These are phyloP conservation scores for Petunia axillaris DNA, from an alignment of 257 asterid species.

Conservation along the genomic window DNA sequence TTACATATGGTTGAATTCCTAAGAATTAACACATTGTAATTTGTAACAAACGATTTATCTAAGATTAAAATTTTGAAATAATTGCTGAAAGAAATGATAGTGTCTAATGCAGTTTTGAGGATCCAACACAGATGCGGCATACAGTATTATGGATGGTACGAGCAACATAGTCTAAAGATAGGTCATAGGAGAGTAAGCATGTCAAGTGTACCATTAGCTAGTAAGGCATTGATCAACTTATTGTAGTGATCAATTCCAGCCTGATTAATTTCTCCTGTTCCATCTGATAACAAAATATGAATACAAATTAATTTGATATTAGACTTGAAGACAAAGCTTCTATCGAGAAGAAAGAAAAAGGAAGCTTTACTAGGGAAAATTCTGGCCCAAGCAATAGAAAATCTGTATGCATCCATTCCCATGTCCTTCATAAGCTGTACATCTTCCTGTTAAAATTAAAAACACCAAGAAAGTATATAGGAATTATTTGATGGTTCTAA, in stretches of 20 bases:
- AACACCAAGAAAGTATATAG: background rate
- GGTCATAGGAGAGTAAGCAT: background rate
- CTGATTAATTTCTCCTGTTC: slow-evolving; percentile 74
- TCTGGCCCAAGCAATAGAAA: slow-evolving; percentile 94
- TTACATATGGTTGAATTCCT: slow-evolving; percentile 88
- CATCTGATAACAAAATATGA: no score
- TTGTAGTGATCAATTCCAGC: slow-evolving; percentile 91
- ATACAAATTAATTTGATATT: no score
- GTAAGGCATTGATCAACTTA: slow-evolving; percentile 67
- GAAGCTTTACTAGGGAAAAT: slow-evolving; percentile 69
- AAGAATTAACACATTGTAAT: background rate
- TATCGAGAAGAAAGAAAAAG: background rate
- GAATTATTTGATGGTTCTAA: background rate
- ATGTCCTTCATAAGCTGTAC: slow-evolving; percentile 70
- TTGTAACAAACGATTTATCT: background rate
- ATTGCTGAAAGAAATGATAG: background rate
- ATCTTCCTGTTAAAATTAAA: slow-evolving; percentile 57
- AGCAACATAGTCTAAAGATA: background rate
- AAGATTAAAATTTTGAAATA: background rate
- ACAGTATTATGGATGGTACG: no score
- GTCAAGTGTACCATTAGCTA: slow-evolving; percentile 56
- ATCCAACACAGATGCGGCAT: no score
- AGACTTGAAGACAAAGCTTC: no score
- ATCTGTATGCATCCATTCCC: slow-evolving; percentile 96
- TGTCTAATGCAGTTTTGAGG: background rate